Evolutionary conservation across 78 protist species (phyloP).

Genomic region (Cyanophora paradoxa): DNA sequence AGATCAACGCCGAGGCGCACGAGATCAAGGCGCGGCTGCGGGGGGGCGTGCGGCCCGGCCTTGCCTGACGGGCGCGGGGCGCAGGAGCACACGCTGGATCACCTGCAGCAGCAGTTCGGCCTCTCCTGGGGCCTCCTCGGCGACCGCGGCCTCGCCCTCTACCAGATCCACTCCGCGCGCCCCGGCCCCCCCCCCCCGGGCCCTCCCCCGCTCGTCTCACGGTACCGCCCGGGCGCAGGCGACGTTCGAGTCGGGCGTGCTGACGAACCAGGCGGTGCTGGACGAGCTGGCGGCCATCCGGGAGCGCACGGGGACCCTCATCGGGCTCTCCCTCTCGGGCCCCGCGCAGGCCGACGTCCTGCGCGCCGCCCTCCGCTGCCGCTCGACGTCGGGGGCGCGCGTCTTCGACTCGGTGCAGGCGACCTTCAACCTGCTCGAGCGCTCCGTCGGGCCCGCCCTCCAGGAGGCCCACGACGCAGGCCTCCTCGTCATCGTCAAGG

Average conservation of each 20-base stretch:
- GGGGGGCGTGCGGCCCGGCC: too few relatives aligned
- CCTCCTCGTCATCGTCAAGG: not conserved
- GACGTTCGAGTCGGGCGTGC: not conserved
- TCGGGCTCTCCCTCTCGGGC: conserved; percentile 10
- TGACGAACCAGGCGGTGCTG: not conserved
- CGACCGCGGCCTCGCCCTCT: not conserved
- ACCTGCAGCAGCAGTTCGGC: not conserved
- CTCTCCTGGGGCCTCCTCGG: not conserved
- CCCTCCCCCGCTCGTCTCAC: not conserved
- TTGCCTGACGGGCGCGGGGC: not conserved
- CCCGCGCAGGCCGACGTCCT: not conserved
- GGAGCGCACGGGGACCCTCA: not conserved
- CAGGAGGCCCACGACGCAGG: not conserved
- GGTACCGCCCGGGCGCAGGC: not conserved
- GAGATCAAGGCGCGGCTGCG: too few relatives aligned
- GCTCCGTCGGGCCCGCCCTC: not conserved
- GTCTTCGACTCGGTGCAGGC: not conserved
- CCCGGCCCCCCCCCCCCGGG: not conserved
- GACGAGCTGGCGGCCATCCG: not conserved
- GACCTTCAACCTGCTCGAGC: not conserved
- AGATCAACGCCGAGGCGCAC: conserved; percentile 9
- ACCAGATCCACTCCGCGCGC: conserved; percentile 13
- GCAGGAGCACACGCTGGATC: not conserved
- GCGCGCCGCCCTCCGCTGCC: not conserved
- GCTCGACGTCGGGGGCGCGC: not conserved